A percentile compares a stretch with the other conserved stretches of the same genome.
Evolutionary conservation across 768 basidiomycete genomes (phyloP).

Genomic region (Lyophyllum atratum): DNA sequence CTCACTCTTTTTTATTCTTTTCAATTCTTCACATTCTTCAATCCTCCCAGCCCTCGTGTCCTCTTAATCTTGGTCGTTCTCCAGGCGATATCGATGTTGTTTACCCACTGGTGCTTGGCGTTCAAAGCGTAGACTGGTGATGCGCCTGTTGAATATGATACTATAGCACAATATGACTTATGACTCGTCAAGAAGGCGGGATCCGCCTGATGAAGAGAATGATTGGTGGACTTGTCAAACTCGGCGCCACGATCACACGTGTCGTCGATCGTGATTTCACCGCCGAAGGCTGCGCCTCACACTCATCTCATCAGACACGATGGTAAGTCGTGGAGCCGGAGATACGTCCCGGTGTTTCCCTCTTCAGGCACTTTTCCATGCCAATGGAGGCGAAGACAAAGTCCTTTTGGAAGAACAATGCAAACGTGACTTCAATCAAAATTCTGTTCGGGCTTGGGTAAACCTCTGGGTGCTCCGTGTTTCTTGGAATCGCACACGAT

Average conservation of each 20-base stretch:
- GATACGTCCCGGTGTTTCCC: neutral
- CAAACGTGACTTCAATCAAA: conserved; percentile 3
- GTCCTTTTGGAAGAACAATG: conserved; percentile 8
- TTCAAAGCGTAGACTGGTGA: conserved; percentile 9
- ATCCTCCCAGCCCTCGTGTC: conserved; percentile 2
- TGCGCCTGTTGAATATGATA: conserved; percentile 8
- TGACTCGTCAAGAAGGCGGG: neutral
- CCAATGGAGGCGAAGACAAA: neutral
- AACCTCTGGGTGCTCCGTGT: neutral
- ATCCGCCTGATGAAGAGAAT: neutral
- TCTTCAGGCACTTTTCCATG: neutral
- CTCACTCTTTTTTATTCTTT: conserved; percentile 10
- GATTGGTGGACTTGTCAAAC: neutral
- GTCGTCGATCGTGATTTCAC: neutral
- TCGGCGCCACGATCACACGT: neutral
- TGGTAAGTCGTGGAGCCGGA: neutral
- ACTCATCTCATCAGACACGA: neutral
- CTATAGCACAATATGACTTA: conserved; percentile 8
- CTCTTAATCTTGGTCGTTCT: conserved; percentile 10
- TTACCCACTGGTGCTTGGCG: conserved; percentile 11
- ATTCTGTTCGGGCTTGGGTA: no score
- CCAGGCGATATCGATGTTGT: conserved; percentile 9
- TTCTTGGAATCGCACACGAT: conserved; percentile 11
- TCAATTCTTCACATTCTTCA: conserved; percentile 3
- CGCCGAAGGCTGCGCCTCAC: neutral